Base-by-base conservation (phyloP, 306 rosid genomes). In the Spatholobus suberectus region DNA sequence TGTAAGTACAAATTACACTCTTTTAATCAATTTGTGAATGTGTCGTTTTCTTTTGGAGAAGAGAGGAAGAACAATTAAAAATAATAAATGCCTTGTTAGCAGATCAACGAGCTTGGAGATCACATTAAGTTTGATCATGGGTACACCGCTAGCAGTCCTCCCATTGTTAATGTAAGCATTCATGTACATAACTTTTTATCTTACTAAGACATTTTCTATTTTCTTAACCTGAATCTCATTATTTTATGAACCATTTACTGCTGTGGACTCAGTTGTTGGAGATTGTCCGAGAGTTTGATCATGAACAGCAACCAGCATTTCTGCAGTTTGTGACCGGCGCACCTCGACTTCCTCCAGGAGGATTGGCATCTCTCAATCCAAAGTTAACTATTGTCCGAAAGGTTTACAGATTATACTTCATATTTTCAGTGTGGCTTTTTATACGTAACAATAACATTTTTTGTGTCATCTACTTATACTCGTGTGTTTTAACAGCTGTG, bases 261-360 rank as follows among this genome's bases (percentile, higher is more conserved):
- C 52, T 63, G n/a, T n/a, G n/a, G 14, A 78, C 76, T 78, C 87
- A 96, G 99, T 81, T 96, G 92, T 89, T 96, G 85, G 99, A 92
- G 83, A 90, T 92, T 76, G 85, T 94, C 38, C 91, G 79, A 72
- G 94, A 96, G 81, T 91, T 96, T 68, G 87, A 90, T 85, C 72
- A 85, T 54, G 90, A 84, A 80, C 90, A 91, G 63, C 90, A 82
- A 43, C 88, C 97, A 81, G 97, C 99, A 11, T 94, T 96, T 88
- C 90, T 96, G 82, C 99, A 94, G 87, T 96, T 96, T 69, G 97
- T 96, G 90, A 96, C 99, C 0, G 99, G 99, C 13, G 91, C 98
- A 52, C 99, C 99, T 14, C 90, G 97, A 72, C 94, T 96, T 70
- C 99, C 99, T 82, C 92, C 97, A 0, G 99, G 99, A 38, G 99